Evolutionary conservation across 192 early-diverging fungal genomes (phyloP), one percentile per base, ranked within the genome.

Genomic region (Funneliformis mosseae): DNA sequence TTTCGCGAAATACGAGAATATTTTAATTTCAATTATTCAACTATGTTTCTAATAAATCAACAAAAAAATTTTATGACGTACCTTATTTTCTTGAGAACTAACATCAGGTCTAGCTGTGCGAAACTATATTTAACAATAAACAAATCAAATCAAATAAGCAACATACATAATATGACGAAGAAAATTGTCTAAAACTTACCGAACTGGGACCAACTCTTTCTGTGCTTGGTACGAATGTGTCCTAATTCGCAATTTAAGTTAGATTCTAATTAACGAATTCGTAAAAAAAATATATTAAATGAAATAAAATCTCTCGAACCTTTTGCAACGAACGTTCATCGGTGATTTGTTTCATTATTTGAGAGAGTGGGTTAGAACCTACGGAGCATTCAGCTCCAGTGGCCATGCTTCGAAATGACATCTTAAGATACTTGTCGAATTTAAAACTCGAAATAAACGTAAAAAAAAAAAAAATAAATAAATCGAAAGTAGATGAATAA

Each of bases 291-390:
- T 28, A 41, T 39, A 6, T 61, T 8, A 23, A 8, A 23, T 77
- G 38, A 21, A 55, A 9, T 16, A 63, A 27, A 62, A 67, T 33
- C 3, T 33, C 0, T 3, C 33, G 33, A 91, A 91, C 96, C 88
- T 92, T 92, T 81, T 95, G 92, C 23, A 93, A 81, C 4, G 93
- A 93, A 42, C 87, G 85, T 85, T 96, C 92, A 62, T 93, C 88
- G 80, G 90, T 84, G 77, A 97, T 88, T 82, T 94, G 93, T 85
- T 97, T 96, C 81, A 92, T 89, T 81, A 97, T 90, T 71, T 91
- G 90, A 28, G 78, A 83, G 87, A 97, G 87, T 8, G 95, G 90
- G 80, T 94, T 97, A 50, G 86, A 75, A 18, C 91, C 91, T 11
- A 91, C 81, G 41, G 90, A 90, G 81, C 92, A 94, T 78, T 94